A percentile compares a stretch with the other conserved stretches of the same genome.
These are phyloP conservation scores for Boletus sp. DNA, from an alignment of 768 basidiomycete genomes.

Conservation along the genomic window DNA sequence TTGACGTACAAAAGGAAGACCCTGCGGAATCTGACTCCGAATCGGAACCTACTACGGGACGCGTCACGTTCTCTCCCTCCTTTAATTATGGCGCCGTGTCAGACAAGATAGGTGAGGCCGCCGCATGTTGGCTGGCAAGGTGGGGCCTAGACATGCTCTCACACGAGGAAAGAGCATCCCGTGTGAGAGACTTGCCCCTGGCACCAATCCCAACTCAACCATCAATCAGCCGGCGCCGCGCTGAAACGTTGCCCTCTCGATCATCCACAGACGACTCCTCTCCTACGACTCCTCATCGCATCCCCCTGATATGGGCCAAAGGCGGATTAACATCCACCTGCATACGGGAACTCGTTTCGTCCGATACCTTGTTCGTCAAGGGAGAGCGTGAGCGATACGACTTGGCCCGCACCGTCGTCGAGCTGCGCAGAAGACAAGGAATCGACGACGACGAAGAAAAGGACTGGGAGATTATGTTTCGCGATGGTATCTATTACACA, in stretches of 20 bases:
- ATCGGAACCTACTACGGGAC: conserved; percentile 23
- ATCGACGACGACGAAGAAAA: conserved; percentile 61
- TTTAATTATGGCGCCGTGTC: conserved; percentile 87
- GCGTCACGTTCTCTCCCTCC: conserved; percentile 30
- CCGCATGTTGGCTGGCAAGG: conserved; percentile 80
- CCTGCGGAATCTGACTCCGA: conserved; percentile 34
- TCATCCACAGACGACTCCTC: conserved; percentile 17
- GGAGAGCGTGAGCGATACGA: conserved; percentile 80
- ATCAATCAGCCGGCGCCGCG: conserved; percentile 24
- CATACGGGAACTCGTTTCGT: conserved; percentile 70
- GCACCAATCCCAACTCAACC: conserved; percentile 19
- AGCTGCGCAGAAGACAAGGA: conserved; percentile 61
- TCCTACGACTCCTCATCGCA: conserved; percentile 13
- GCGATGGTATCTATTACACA: conserved; percentile 75
- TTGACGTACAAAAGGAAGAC: conserved; percentile 37
- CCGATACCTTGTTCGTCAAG: conserved; percentile 77
- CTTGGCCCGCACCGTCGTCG: conserved; percentile 71
- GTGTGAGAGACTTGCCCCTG: conserved; percentile 13
- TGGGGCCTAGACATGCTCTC: conserved; percentile 83
- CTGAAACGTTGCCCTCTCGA: conserved; percentile 30
- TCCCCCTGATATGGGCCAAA: conserved; percentile 68
- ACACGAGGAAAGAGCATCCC: conserved; percentile 48
- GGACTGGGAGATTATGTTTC: conserved; percentile 70
- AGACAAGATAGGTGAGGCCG: conserved; percentile 89
- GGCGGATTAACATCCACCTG: conserved; percentile 73